Evolutionary conservation across 2,329 filamentous ascomycete species (phyloP).

Genomic region (Ascomycota sp.): DNA sequence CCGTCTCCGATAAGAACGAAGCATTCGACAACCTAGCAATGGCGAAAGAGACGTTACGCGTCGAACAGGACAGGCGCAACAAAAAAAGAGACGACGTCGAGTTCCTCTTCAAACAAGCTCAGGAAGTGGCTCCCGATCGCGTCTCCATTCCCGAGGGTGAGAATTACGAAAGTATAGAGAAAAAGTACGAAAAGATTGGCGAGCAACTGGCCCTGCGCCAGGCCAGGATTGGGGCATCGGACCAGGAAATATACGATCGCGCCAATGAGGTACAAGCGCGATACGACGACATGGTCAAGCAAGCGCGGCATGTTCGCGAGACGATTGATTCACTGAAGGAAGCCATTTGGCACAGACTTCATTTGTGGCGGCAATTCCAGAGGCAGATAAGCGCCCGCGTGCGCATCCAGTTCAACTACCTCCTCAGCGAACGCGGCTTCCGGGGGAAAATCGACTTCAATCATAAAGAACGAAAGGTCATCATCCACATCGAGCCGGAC

Average conservation of each 20-base stretch:
- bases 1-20: conserved; percentile 40
- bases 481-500: conserved; percentile 56
- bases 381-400: conserved; percentile 70
- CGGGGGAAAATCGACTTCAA: conserved; percentile 63
- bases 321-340: conserved; percentile 26
- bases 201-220: conserved; percentile 38
- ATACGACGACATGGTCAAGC: conserved; percentile 21
- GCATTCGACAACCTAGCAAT: conserved; percentile 31
- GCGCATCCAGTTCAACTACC: conserved; percentile 67
- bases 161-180: conserved; percentile 33
- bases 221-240: conserved; percentile 37
- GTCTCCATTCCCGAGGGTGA: conserved; percentile 44
- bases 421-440: conserved; percentile 78
- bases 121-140: conserved; percentile 28
- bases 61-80: conserved; percentile 25
- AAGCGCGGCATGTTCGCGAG: conserved; percentile 18
- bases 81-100: conserved; percentile 25
- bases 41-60: conserved; percentile 22
- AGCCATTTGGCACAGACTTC: conserved; percentile 47
- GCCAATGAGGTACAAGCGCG: conserved; percentile 18
- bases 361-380: conserved; percentile 66
- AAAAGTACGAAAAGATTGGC: conserved; percentile 31
- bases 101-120: conserved; percentile 34
- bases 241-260: conserved; percentile 40
- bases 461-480: conserved; percentile 52